Evolutionary conservation across 2,329 filamentous ascomycete species (phyloP).

Genomic region (Hypoxylon rubiginosum): DNA sequence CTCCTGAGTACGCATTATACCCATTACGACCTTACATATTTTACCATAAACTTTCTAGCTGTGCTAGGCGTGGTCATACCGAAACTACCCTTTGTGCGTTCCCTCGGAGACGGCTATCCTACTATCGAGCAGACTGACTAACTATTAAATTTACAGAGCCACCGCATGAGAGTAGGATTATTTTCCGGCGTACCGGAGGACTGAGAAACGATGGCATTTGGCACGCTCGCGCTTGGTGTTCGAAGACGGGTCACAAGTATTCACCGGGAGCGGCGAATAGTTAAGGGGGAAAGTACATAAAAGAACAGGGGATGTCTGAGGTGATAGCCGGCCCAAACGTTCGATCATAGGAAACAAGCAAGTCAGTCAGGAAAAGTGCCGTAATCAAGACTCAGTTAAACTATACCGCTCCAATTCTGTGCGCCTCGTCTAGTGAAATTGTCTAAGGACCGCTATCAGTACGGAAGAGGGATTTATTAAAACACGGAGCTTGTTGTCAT

Average conservation of each 20-base stretch:
- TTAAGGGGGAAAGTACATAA: conserved; percentile 31
- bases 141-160: conserved; percentile 67
- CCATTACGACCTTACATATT: conserved; percentile 96
- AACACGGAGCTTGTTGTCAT: not conserved
- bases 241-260: conserved; percentile 29
- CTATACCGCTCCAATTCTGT: conserved; percentile 4
- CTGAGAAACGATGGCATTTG: conserved; percentile 33
- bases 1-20: conserved; percentile 98
- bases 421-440: conserved; percentile 1
- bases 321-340: conserved; percentile 24
- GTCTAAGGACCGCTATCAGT: conserved; percentile 13
- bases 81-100: conserved; percentile 91
- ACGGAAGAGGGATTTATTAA: not conserved
- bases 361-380: conserved; percentile 40
- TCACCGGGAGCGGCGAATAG: conserved; percentile 25
- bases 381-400: conserved; percentile 25
- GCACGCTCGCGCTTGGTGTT: conserved; percentile 40
- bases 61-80: conserved; percentile 94
- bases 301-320: conserved; percentile 17
- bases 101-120: conserved; percentile 1
- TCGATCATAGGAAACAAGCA: conserved; percentile 41
- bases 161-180: conserved; percentile 81
- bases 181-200: conserved; percentile 79
- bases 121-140: conserved; percentile 44
- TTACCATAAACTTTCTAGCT: conserved; percentile 96